Conservation (phyloP, 1,284 basidiomycete species). For the Agroathelia rolfsii region DNA sequence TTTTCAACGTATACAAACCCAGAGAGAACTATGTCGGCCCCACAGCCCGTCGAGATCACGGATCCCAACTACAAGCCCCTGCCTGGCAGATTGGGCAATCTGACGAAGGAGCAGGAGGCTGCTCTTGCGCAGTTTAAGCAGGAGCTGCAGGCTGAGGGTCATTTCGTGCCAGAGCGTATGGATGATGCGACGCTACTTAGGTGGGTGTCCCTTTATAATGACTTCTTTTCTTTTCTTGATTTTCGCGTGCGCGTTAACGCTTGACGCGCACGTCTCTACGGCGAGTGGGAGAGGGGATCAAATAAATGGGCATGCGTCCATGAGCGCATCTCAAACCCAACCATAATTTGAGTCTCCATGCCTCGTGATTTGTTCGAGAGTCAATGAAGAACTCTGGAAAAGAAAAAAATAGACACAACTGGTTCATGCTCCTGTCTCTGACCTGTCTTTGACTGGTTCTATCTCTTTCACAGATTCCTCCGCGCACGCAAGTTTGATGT, state of each 20-base stretch:
- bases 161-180: constrained; percentile 63
- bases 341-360: constrained; percentile 1
- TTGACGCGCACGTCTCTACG: too few species aligned
- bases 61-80: constrained; percentile 62
- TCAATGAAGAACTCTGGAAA: too few species aligned
- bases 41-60: too few species aligned
- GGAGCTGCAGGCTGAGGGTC: constrained; percentile 53
- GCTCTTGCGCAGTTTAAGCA: constrained; percentile 66
- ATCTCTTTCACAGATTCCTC: constrained; percentile 84
- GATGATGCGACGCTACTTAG: constrained; percentile 74
- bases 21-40: too few species aligned
- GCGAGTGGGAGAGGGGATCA: too few species aligned
- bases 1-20: too few species aligned
- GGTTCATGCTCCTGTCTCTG: too few species aligned
- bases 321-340: too few species aligned
- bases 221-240: constrained; percentile 6
- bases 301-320: background rate
- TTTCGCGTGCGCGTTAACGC: constrained; percentile 3
- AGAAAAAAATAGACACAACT: too few species aligned
- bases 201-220: too few species aligned
- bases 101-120: constrained; percentile 60
- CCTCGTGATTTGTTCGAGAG: constrained; percentile 3
- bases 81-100: constrained; percentile 77
- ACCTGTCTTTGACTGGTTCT: too few species aligned
- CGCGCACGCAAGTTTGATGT: constrained; percentile 92